Base-by-base conservation (phyloP, 1,284 basidiomycete species). In the Irpex sp. region DNA sequence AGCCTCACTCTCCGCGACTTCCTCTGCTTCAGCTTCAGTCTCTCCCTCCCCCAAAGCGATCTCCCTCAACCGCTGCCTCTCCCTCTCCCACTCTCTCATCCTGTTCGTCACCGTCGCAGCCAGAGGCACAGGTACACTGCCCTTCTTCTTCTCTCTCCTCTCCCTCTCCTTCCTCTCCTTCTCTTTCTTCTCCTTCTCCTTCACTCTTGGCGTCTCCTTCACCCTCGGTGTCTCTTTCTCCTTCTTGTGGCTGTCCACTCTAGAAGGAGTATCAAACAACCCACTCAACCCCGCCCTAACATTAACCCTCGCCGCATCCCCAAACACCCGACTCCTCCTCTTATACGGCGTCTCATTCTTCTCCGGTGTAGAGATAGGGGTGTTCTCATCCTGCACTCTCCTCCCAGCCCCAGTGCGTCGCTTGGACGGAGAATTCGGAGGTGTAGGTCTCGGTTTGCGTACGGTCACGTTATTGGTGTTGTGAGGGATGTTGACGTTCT, bases 61-160 rank as follows among this genome's bases (percentile, higher is more conserved):
- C 28, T 33, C 28, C 28, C 28, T 73, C 64, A 85, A 69, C 57
- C 83, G 72, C 71, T 82, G 77, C 58, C 78, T 77, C 69, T 85
- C 84, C 45, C 81, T 71, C 66, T 86, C 83, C 83, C 84, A 85
- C 62, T 85, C 83, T 60, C 70, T 74, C 55, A 85, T 80, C 10
- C 83, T 73, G 61, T 82, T 78, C 58, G 75, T 75, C 12, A 45
- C 39, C 28, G 28, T 33, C 28, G 28, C 28, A 33, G 28, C 28
- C 28, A 33, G 28, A 33, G 28, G 28, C 2, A 33, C 28, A 33
- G 28, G 28, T 12, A 82, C 84, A 72, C 78, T 65, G 62, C 74
- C 71, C 62, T 74, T 67, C 57, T 61, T 72, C 28, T 33, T 33
- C 28, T 33, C 28, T 33, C 28, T 7, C 28, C 7, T 33, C 28